Base-by-base conservation (phyloP, 2,329 filamentous ascomycete species). In the Fusarium fujikuroi region DNA sequence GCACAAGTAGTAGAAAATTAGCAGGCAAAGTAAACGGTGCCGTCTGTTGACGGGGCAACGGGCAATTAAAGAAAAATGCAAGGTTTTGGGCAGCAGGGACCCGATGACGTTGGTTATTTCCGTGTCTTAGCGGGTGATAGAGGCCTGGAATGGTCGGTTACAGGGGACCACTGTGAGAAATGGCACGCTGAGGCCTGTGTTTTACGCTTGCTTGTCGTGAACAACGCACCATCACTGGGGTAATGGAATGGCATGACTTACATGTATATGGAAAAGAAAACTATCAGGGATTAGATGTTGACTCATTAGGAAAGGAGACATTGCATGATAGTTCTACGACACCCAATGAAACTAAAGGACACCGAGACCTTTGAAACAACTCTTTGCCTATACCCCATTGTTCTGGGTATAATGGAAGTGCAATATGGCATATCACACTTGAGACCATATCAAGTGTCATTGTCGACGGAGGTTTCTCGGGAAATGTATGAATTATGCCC, bases 1-100 rank as follows among this genome's bases (percentile, higher is more conserved):
- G 67, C 71, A 69, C 67, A 74, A 72, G n/a, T 47, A 36, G 30
- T 21, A 44, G 65, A 60, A 66, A 72, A 73, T 70, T 70, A 60
- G 49, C 64, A 42, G 60, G 60, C 42, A 73, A 73, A 76, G 75
- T 78, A 70, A 79, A 76, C 69, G 70, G 43, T 56, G 53, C 18
- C 30, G 49, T 9, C 19, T 21, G 78, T 80, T 73, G 70, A 64
- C 76, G 19, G 68, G 70, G 77, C 76, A 80, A 80, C 79, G 37
- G 23, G 34, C 42, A 40, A 53, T 64, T 64, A 66, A 52, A 37
- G 58, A 69, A 75, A 72, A 64, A 57, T 68, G 30, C 59, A 62
- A 39, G 65, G 66, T 59, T 21, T 11, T 50, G 61, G 56, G 46
- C 49, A 68, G 66, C 40, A 60, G 44, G 46, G 66, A 52, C 42